Evolutionary conservation across 1,139 yeast species (phyloP), one percentile per base, ranked within the genome.

Genomic region (Candida freyschussii): DNA sequence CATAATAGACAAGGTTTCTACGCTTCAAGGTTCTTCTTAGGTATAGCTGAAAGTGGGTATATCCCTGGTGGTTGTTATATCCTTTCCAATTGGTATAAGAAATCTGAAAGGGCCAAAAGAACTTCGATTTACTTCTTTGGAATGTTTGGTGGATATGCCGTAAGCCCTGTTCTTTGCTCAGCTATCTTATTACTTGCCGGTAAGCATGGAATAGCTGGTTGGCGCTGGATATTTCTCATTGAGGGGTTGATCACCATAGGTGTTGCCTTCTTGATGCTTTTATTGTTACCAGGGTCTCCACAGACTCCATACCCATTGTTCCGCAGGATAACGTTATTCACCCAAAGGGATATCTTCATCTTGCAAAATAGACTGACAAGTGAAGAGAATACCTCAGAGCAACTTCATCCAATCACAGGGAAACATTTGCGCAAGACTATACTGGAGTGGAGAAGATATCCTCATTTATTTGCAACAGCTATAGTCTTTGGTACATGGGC

Each of bases 161-260:
- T 34, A 8, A 18, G 29, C 14, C 34, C 34, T 3, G 20, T 34
- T 8, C 13, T 31, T 7, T 24, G 30, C 7, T 27, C 30, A 4
- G 35, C 29, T 9, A 34, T 34, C 13, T 13, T 34, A 10, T n/a
- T 27, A 9, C 16, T 34, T 8, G 15, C 32, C 34, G 78, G 77
- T 26, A 59, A 55, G 8, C 60, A 59, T 26, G 85, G 84, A 4
- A 55, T 73, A 24, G 69, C 68, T 8, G 77, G 85, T 21, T 82
- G 91, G 91, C 71, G 78, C 56, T 82, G 89, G 91, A 73, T 80
- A 55, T 82, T 78, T 50, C 71, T 82, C 33, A 67, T 82, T 34
- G 87, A 81, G 54, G 85, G 38, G 3, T 17, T 31, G 4, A 9
- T 25, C 3, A 34, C 38, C 2, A 11, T 34, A 5, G 5, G 17